These are phyloP conservation scores for Oryza nivara DNA, from an alignment of 176 grass and related monocot genomes.

Conservation along the genomic window DNA sequence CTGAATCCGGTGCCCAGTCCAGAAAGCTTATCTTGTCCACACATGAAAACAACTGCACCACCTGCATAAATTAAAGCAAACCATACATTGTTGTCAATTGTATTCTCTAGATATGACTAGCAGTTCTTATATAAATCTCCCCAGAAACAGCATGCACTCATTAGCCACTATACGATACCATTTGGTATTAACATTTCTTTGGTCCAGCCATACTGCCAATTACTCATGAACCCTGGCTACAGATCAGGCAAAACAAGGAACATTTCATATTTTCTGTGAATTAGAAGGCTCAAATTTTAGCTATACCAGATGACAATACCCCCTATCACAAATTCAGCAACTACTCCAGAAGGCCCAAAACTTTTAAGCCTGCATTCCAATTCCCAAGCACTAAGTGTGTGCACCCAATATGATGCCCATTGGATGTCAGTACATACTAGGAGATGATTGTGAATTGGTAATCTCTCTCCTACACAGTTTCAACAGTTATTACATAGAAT, in stretches of 20 bases:
- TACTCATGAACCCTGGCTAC: neutral
- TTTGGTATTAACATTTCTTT: constrained; percentile 17
- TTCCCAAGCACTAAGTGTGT: neutral
- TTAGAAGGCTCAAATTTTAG: constrained; percentile 15
- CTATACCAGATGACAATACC: neutral
- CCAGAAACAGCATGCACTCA: neutral
- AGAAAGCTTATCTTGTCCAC: constrained; percentile 94
- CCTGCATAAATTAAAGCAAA: constrained; percentile 54
- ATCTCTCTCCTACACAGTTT: neutral
- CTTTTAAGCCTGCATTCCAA: constrained; percentile 32
- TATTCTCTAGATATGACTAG: constrained; percentile 3
- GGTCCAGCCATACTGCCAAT: neutral
- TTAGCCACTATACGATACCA: neutral
- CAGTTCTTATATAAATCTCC: constrained; percentile 28
- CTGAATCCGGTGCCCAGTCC: constrained; percentile 93
- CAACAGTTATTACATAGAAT: neutral
- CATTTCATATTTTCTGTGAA: neutral
- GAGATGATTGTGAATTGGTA: neutral
- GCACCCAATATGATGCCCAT: neutral
- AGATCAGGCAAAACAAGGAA: constrained; percentile 4
- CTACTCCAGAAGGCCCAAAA: neutral
- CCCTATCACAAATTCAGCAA: constrained; percentile 32
- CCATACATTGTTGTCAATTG: constrained; percentile 3
- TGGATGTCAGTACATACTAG: neutral
- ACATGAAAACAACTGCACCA: constrained; percentile 89